Conservation (phyloP, 257 asterid genomes). For the Nicotiana obtusifolia region DNA sequence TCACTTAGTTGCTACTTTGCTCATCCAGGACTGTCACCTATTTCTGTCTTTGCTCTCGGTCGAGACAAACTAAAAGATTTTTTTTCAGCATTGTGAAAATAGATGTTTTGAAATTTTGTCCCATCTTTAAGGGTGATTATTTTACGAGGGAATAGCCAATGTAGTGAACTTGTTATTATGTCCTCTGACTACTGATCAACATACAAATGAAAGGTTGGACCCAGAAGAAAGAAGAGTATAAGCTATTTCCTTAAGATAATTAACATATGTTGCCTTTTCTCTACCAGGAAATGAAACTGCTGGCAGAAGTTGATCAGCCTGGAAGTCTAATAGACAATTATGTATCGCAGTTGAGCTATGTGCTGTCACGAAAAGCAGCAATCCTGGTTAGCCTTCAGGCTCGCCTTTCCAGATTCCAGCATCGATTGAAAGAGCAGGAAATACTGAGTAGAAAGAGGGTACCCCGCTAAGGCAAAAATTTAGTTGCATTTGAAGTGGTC, state of each 20-base stretch:
- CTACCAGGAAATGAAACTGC: conserved; percentile 91
- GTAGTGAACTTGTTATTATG: not conserved
- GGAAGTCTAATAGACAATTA: conserved; percentile 94
- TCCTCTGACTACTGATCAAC: not conserved
- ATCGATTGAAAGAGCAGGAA: conserved; percentile 93
- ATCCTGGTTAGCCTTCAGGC: conserved; percentile 96
- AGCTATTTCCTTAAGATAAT: not conserved
- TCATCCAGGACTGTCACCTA: not conserved
- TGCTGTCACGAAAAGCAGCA: conserved; percentile 96
- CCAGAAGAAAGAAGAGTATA: no score
- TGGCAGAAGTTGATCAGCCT: conserved; percentile 97
- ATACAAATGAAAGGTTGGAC: no score
- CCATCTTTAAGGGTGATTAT: not conserved
- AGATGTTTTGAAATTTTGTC: not conserved
- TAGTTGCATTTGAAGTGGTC: not conserved
- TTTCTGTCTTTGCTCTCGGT: not conserved
- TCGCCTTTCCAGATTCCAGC: conserved; percentile 96
- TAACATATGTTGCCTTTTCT: conserved; percentile 3
- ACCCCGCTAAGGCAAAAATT: conserved; percentile 36
- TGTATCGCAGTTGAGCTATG: conserved; percentile 78
- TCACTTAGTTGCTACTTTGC: not conserved
- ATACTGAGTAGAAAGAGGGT: conserved; percentile 90
- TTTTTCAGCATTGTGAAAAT: not conserved
- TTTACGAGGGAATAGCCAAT: not conserved
- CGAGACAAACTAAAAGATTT: not conserved